phyloP scores from a whole-genome alignment of 2,329 filamentous ascomycete genomes.

The Penicillium expansum region DNA sequence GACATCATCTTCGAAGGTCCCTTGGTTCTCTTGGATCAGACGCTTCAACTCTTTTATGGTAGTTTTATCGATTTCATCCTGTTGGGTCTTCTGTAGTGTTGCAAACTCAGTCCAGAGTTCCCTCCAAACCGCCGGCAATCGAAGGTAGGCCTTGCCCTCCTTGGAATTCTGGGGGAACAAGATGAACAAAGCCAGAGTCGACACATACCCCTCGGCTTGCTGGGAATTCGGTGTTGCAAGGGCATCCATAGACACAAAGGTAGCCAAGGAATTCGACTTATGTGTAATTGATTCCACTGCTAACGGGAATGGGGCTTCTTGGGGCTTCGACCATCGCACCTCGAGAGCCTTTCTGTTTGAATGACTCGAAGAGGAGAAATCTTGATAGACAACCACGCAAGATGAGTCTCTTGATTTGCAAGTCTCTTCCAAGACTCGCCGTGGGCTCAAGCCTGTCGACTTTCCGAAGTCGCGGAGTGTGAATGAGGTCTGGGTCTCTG shows the following conservation, averaged over 20 bases:
- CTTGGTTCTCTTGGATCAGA: conserved; percentile 37
- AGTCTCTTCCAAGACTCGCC: conserved; percentile 77
- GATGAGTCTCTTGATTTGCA: conserved; percentile 67
- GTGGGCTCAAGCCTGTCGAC: conserved; percentile 71
- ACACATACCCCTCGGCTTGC: conserved; percentile 84
- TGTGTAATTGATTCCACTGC: conserved; percentile 45
- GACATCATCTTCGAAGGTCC: conserved; percentile 65
- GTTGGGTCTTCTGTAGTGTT: conserved; percentile 65
- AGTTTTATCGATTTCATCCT: conserved; percentile 68
- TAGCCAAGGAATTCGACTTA: conserved; percentile 45
- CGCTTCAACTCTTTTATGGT: conserved; percentile 62
- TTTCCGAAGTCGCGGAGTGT: conserved; percentile 80
- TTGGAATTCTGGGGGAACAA: conserved; percentile 74
- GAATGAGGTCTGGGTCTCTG: conserved; percentile 38
- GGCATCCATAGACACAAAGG: conserved; percentile 69
- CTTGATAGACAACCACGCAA: conserved; percentile 64
- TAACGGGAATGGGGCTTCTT: conserved; percentile 51
- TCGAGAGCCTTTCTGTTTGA: conserved; percentile 72
- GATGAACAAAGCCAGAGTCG: conserved; percentile 77
- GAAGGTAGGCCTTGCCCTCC: conserved; percentile 80
- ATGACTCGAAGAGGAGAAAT: conserved; percentile 71
- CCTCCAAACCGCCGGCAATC: conserved; percentile 76
- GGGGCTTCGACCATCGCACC: conserved; percentile 75
- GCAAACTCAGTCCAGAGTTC: conserved; percentile 81
- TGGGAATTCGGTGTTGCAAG: conserved; percentile 70